Percentiles rank a stretch among this genome's conserved stretches.
Evolutionary conservation across 805 yeast genomes (phyloP).

Genomic region (Myxozyma mucilagina): DNA sequence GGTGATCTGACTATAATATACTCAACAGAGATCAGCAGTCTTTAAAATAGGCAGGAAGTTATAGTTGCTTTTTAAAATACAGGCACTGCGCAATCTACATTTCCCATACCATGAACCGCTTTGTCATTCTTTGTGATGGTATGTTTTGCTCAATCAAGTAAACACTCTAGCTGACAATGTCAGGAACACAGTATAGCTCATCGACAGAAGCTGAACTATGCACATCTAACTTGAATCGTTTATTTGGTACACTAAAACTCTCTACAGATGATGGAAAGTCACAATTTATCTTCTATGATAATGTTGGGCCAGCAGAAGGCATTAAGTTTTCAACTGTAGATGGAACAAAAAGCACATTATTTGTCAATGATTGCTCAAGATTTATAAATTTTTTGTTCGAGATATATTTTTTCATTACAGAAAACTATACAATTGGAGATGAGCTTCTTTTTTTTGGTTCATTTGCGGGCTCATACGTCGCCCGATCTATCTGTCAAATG

Average conservation of each 20-base stretch:
- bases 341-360: neutral
- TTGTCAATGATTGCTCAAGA: neutral
- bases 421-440: conserved; percentile 25
- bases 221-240: conserved; percentile 19
- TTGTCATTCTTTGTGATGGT: conserved; percentile 5
- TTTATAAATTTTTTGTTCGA: conserved; percentile 10
- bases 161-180: neutral
- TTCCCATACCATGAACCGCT: neutral
- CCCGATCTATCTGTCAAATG: conserved; percentile 17
- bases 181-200: conserved; percentile 26
- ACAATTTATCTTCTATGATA: conserved; percentile 12
- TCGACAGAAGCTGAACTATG: neutral
- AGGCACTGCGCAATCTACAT: no score
- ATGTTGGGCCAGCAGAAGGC: conserved; percentile 8
- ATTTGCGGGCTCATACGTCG: conserved; percentile 26
- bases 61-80: no score
- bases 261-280: neutral
- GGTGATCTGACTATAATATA: no score
- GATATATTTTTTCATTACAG: conserved; percentile 20
- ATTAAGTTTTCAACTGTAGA: neutral
- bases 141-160: neutral
- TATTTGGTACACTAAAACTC: conserved; percentile 16
- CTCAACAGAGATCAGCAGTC: no score
- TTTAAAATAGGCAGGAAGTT: no score
- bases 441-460: conserved; percentile 28